These are phyloP conservation scores for Amaranthus cruentus DNA, from an alignment of 148 eudicot species.

Conservation along the genomic window DNA sequence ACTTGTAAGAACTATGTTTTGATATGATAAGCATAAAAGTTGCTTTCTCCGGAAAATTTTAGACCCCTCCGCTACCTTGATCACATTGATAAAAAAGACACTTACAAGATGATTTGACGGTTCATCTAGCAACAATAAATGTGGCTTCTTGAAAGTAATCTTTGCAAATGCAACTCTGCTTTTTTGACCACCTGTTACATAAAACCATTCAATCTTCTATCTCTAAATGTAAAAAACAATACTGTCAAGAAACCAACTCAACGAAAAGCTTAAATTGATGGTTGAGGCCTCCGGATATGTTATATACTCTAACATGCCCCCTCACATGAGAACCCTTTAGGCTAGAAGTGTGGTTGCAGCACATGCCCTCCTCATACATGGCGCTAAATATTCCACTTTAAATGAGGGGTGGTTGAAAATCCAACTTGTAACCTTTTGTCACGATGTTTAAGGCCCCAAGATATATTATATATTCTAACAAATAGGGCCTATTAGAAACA, in stretches of 20 bases:
- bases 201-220: slow-evolving; percentile 9
- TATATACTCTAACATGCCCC: too few relatives aligned
- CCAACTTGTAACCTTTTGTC: too few relatives aligned
- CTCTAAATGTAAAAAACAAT: not conserved
- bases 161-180: slow-evolving; percentile 99
- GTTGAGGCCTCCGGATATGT: too few relatives aligned
- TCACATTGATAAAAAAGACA: slow-evolving; percentile 12
- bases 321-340: too few relatives aligned
- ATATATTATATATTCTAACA: too few relatives aligned
- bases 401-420: too few relatives aligned
- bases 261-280: too few relatives aligned
- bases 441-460: too few relatives aligned
- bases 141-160: slow-evolving; percentile 95
- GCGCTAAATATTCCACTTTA: too few relatives aligned
- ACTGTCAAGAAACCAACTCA: too few relatives aligned
- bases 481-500: not conserved
- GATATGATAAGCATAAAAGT: not conserved
- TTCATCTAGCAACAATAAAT: slow-evolving; percentile 86
- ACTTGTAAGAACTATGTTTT: not conserved
- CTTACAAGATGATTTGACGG: slow-evolving; percentile 99
- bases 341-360: too few relatives aligned
- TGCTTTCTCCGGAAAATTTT: not conserved
- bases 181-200: slow-evolving; percentile 94
- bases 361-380: too few relatives aligned
- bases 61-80: not conserved